Percentiles rank a stretch among this genome's conserved stretches.
These are phyloP conservation scores for Austroboletus rostrupii DNA, from an alignment of 1,284 basidiomycete genomes.

Conservation along the genomic window DNA sequence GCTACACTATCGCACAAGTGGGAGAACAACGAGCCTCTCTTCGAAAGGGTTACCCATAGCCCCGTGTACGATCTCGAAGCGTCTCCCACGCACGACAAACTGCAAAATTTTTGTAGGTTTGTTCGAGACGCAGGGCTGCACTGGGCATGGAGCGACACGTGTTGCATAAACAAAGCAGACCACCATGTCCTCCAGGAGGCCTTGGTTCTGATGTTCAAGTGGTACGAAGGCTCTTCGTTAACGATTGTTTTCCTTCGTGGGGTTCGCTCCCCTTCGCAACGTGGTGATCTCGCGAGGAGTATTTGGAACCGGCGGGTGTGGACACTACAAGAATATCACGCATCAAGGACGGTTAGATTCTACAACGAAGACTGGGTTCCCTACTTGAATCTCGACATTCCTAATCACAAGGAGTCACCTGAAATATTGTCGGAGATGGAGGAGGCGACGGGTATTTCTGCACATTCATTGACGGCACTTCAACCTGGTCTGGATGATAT, in stretches of 20 bases:
- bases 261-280: background rate
- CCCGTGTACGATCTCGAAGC: background rate
- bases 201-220: background rate
- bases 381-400: background rate
- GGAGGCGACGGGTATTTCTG: background rate
- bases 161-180: background rate
- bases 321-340: background rate
- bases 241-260: background rate
- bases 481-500: background rate
- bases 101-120: background rate
- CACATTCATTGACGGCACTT: background rate
- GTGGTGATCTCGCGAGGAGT: background rate
- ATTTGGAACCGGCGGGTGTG: background rate
- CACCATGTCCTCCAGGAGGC: background rate
- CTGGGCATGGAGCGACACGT: background rate
- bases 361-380: background rate
- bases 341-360: background rate
- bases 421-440: background rate
- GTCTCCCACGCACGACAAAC: background rate
- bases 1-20: background rate
- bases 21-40: background rate
- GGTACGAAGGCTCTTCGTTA: background rate
- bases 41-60: background rate
- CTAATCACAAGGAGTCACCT: background rate
- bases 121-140: background rate